A percentile compares a stretch with the other conserved stretches of the same genome.
Conservation (phyloP, 441 rosid species). For the Populus hybrid region DNA sequence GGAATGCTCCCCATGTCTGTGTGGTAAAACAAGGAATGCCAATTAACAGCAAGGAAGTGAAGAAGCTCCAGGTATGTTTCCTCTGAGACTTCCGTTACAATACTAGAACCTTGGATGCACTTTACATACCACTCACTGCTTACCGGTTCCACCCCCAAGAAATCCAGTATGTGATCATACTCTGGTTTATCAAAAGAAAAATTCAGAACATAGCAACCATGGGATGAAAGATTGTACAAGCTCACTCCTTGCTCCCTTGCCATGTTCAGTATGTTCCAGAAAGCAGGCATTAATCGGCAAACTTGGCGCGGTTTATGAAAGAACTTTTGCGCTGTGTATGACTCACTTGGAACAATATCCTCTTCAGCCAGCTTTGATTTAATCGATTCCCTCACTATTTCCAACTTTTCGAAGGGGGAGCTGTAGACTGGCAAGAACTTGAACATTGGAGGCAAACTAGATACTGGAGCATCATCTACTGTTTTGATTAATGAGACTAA, state of each 20-base stretch:
- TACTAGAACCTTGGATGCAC: too few species aligned
- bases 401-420: conserved; percentile 36
- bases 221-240: too few species aligned
- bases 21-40: conserved; percentile 34
- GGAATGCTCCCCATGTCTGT: conserved; percentile 38
- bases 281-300: conserved; percentile 23
- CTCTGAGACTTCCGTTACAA: conserved; percentile 22
- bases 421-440: conserved; percentile 49
- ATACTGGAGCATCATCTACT: conserved; percentile 34
- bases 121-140: too few species aligned
- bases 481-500: conserved; percentile 34
- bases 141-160: too few species aligned
- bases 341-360: conserved; percentile 54
- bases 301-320: conserved; percentile 60
- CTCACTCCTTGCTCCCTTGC: too few species aligned
- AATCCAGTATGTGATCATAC: too few species aligned
- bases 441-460: conserved; percentile 49
- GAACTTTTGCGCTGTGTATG: conserved; percentile 47
- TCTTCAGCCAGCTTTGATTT: conserved; percentile 34
- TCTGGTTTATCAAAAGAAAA: too few species aligned
- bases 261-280: too few species aligned
- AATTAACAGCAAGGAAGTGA: conserved; percentile 43
- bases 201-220: too few species aligned
- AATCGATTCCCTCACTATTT: conserved; percentile 48
- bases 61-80: conserved; percentile 46